A percentile compares a stretch with the other conserved stretches of the same genome.
Evolutionary conservation across 306 rosid species (phyloP).

Genomic region (Vachellia collinsii): DNA sequence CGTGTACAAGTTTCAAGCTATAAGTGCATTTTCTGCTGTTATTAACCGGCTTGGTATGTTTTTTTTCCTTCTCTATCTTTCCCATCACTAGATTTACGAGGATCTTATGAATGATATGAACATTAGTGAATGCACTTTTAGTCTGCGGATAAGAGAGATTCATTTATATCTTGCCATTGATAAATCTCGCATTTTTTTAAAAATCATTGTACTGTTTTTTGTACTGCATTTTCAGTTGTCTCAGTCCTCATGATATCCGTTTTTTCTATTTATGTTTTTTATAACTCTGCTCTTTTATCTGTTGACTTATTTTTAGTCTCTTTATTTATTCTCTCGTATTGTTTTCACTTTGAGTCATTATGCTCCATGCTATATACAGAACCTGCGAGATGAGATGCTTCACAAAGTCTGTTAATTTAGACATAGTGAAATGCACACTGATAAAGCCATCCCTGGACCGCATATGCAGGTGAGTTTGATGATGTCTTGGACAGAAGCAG

Average conservation of each 20-base stretch:
- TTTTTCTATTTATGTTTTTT: constrained; percentile 2
- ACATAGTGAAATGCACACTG: constrained; percentile 3
- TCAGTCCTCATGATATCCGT: not conserved
- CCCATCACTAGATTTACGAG: constrained; percentile 6
- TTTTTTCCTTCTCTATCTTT: constrained; percentile 12
- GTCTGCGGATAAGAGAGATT: constrained; percentile 14
- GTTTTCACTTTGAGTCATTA: not conserved
- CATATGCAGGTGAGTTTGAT: constrained; percentile 83
- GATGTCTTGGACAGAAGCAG: constrained; percentile 66
- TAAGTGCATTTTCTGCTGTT: constrained; percentile 95
- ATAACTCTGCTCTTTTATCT: not conserved
- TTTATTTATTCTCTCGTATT: not conserved
- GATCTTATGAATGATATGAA: constrained; percentile 24
- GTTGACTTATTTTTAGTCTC: not conserved
- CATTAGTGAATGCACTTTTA: constrained; percentile 26
- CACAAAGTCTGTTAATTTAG: constrained; percentile 21
- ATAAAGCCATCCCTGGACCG: constrained; percentile 26
- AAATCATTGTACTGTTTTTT: not conserved
- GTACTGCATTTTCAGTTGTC: constrained; percentile 22
- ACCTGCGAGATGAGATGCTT: not conserved
- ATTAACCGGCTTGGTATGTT: constrained; percentile 86
- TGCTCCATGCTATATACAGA: not conserved
- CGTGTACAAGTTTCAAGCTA: constrained; percentile 88
- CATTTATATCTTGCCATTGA: not conserved
- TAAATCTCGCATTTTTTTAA: not conserved